Evolutionary conservation across 163 green algal species (phyloP).

Genomic region (Coccomyxa subellipsoidea): DNA sequence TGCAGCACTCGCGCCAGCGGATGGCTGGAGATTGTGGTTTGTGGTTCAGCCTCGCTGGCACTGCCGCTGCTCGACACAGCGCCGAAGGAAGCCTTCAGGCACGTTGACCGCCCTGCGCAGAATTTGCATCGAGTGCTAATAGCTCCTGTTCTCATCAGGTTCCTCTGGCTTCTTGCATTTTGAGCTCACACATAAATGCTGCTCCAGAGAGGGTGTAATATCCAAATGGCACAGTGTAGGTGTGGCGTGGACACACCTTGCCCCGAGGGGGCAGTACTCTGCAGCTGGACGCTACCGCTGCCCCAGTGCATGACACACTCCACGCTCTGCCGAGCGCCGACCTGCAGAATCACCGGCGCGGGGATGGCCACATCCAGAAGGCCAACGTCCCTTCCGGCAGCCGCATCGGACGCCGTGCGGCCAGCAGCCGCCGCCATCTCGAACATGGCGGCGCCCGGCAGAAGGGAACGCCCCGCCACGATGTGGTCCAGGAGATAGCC

Average conservation of each 20-base stretch:
- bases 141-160: not conserved
- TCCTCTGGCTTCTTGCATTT: not conserved
- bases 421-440: constrained; percentile 52
- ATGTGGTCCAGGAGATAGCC: constrained; percentile 49
- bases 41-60: not conserved
- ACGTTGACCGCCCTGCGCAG: not conserved
- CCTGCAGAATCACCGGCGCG: constrained; percentile 40
- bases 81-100: not conserved
- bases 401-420: not conserved
- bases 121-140: not conserved
- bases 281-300: not conserved
- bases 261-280: not conserved
- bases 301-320: not conserved
- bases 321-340: not conserved
- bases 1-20: not conserved
- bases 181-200: no score
- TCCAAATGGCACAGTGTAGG: no score
- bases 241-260: no score
- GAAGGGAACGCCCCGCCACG: constrained; percentile 14
- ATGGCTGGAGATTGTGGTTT: not conserved
- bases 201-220: no score
- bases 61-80: not conserved
- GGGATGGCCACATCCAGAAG: constrained; percentile 36
- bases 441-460: constrained; percentile 66
- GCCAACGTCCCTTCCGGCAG: constrained; percentile 14